Evolutionary conservation across 176 grass and related monocot genomes (phyloP).

Genomic region (Melocanna baccifera): DNA sequence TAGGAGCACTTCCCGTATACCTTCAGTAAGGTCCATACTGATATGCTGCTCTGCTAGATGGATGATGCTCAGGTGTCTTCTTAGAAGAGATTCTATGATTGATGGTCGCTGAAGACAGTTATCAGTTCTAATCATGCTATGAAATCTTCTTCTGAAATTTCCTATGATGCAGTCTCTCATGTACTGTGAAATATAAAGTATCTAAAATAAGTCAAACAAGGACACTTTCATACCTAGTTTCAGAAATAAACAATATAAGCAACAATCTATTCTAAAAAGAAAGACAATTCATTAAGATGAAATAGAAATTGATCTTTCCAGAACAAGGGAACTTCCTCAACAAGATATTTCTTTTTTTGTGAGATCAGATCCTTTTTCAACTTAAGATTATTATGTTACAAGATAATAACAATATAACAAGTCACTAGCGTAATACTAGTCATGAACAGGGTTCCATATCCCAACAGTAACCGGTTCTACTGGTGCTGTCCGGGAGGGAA

Average conservation of each 20-base stretch:
- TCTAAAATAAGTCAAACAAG: conserved; percentile 16
- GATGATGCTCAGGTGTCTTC: conserved; percentile 91
- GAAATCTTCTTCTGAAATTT: conserved; percentile 94
- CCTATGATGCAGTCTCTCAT: conserved; percentile 98
- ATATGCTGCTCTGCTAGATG: conserved; percentile 96
- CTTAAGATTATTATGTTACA: conserved; percentile 19
- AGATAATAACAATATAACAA: conserved; percentile 20
- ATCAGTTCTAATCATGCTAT: conserved; percentile 76
- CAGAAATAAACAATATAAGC: conserved; percentile 25
- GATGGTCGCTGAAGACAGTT: conserved; percentile 89
- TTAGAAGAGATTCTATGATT: conserved; percentile 77
- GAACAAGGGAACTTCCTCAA: background rate
- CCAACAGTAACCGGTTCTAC: too few relatives aligned
- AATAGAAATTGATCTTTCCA: background rate
- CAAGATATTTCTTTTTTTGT: background rate
- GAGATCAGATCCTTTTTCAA: background rate
- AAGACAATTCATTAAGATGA: background rate
- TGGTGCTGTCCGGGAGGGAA: too few relatives aligned
- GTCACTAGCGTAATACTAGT: background rate
- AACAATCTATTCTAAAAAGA: background rate
- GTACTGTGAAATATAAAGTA: conserved; percentile 61
- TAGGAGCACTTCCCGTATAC: conserved; percentile 82
- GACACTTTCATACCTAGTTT: background rate
- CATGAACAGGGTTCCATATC: too few relatives aligned
- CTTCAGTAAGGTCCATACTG: conserved; percentile 99